Percentiles rank a stretch among this genome's conserved stretches.
Evolutionary conservation across 129 eudicot genomes (phyloP).

Genomic region (Centella asiatica): DNA sequence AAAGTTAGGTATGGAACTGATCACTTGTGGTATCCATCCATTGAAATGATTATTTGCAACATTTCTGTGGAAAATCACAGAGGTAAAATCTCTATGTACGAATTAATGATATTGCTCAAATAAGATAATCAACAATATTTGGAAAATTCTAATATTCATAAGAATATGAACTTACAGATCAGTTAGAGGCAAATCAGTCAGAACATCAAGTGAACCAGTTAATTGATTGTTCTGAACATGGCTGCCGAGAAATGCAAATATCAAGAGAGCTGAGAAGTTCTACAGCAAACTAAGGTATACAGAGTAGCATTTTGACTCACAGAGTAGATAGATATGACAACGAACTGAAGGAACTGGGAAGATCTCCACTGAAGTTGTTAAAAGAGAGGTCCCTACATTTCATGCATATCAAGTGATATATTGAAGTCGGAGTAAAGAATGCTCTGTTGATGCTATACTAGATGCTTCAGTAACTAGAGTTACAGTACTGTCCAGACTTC

Average conservation of each 20-base stretch:
- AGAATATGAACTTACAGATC: conserved; percentile 55
- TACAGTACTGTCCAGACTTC: background rate
- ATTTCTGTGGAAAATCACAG: conserved; percentile 40
- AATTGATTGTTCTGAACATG: conserved; percentile 77
- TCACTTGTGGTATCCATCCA: conserved; percentile 88
- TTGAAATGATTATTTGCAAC: conserved; percentile 77
- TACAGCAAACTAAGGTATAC: background rate
- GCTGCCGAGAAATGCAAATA: conserved; percentile 35
- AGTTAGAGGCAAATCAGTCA: conserved; percentile 63
- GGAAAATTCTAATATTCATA: background rate
- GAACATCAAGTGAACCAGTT: conserved; percentile 60
- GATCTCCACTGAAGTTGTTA: conserved; percentile 77
- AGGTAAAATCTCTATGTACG: conserved; percentile 11
- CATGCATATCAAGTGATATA: conserved; percentile 1
- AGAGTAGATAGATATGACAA: conserved; percentile 67
- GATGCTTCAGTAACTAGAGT: background rate
- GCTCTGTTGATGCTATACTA: background rate
- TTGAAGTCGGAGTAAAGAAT: background rate
- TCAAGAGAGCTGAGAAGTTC: conserved; percentile 13
- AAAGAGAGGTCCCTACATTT: conserved; percentile 64
- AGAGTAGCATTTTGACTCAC: conserved; percentile 34
- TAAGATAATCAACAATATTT: background rate
- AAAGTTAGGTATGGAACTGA: conserved; percentile 56
- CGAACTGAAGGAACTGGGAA: conserved; percentile 66
- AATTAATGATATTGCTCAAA: background rate